Evolutionary conservation across 306 rosid species (phyloP), one percentile per base, ranked within the genome.

Genomic region (Dryas alaskensis): DNA sequence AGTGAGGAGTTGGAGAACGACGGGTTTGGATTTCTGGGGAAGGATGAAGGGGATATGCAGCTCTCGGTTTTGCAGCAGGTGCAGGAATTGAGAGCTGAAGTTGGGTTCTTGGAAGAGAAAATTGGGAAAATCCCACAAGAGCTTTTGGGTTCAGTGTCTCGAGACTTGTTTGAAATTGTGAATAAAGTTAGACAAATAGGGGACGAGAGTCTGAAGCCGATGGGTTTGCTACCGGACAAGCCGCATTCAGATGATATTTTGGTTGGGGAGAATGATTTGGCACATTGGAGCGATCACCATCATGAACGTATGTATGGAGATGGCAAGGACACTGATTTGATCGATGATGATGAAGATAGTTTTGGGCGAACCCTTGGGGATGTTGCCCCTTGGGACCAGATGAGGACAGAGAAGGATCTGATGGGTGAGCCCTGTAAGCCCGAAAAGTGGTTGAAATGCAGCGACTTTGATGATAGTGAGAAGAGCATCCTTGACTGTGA

Each of bases 281-380:
- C 89, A n/a, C 96, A 92, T 70, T 95, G 99, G 99, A 84, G 88
- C 79, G 84, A 79, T 60, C 93, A 90, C 76, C 98, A 90, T 77
- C 96, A 88, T 44, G 96, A 88, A 2, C 85, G 86, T 65, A 79
- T 94, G 73, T 94, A 88, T 65, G 99, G 83, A 70, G 88, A 91
- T 79, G 91, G 87, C 39, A 90, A 94, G 86, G 99, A 90, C 13
- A 62, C 97, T 0, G 99, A 95, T 80, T 79, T 95, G 90, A 92
- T 95, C 62, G 99, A 95, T 77, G 98, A 88, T 0, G 98, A 92
- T 60, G 98, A 92, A 61, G 99, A 95, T 74, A 87, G 98, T 87
- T 95, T 95, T 60, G 97, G 92, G 39, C 89, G 90, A 70, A 87
- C 93, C 7, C 86, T 95, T 14, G 92, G 86, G 51, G 96, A 94